Conservation (phyloP, 2,329 filamentous ascomycete genomes). For the Raffaelea ambrosiae region DNA sequence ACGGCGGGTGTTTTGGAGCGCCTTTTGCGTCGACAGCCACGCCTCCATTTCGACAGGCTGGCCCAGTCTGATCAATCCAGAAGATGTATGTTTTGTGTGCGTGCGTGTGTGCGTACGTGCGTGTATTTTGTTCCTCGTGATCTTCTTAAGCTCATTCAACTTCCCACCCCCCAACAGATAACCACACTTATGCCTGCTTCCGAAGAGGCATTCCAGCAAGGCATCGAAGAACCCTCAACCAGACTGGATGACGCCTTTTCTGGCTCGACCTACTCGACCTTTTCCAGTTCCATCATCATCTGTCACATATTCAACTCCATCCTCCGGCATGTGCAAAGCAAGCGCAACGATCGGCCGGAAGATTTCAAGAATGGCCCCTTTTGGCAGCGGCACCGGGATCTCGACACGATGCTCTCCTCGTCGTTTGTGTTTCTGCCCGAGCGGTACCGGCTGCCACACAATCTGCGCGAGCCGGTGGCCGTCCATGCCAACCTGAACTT, state of each 20-base stretch:
- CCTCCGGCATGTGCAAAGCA: slow-evolving; percentile 68
- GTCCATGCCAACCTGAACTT: slow-evolving; percentile 83
- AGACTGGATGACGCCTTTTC: slow-evolving; percentile 57
- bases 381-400: slow-evolving; percentile 75
- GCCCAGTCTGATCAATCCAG: slow-evolving; percentile 71
- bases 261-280: slow-evolving; percentile 56
- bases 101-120: too few relatives aligned
- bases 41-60: slow-evolving; percentile 84
- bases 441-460: slow-evolving; percentile 61
- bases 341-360: slow-evolving; percentile 60
- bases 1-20: slow-evolving; percentile 76
- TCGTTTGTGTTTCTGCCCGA: slow-evolving; percentile 73
- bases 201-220: slow-evolving; percentile 66
- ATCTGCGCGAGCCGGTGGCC: slow-evolving; percentile 60
- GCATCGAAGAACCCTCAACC: slow-evolving; percentile 52
- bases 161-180: slow-evolving; percentile 38
- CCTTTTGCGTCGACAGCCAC: slow-evolving; percentile 76
- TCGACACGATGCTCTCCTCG: slow-evolving; percentile 74
- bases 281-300: slow-evolving; percentile 64
- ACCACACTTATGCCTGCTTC: slow-evolving; percentile 71
- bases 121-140: too few relatives aligned
- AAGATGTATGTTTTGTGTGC: slow-evolving; percentile 47
- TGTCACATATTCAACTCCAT: slow-evolving; percentile 76
- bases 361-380: slow-evolving; percentile 69
- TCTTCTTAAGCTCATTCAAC: too few relatives aligned